Evolutionary conservation across 805 yeast species (phyloP), one percentile per base, ranked within the genome.

Genomic region (Babjeviella inositovora): DNA sequence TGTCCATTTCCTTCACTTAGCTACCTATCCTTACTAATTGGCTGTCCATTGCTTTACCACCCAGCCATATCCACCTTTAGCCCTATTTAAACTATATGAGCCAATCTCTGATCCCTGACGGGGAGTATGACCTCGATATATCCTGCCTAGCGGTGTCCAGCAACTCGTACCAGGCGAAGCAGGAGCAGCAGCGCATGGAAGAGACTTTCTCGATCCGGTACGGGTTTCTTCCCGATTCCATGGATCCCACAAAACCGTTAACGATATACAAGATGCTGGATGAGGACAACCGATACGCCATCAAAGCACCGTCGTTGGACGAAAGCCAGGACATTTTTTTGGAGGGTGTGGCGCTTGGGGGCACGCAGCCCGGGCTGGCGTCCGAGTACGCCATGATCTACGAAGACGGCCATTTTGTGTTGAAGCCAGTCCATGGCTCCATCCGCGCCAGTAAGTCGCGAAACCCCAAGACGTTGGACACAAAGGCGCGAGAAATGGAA

Each of bases 211-310:
- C n/a, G n/a, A n/a, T n/a, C n/a, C n/a, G n/a, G n/a, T n/a, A 20
- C 11, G 22, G 22, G 6, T 20, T 20, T n/a, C 13, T n/a, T 6
- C 22, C 13, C 6, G 22, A 20, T n/a, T 20, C 22, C n/a, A 20
- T 20, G 15, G 14, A 20, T 11, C 13, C 8, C 15, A 16, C 13
- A 7, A 8, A 10, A 6, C 6, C 14, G 9, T 20, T 20, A 9
- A 10, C 7, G 6, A 8, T 20, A 11, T 20, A 20, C 14, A 20
- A 20, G 15, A 11, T n/a, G 8, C 7, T 20, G 8, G 15, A 6
- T 7, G 14, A 20, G 12, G 6, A 8, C 6, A 20, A 20, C 14
- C 15, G 9, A 11, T 20, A 7, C 14, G 8, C 7, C 8, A 6
- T 20, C 10, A 20, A 20, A 13, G 9, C 22, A 8, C 15, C 13